These are phyloP conservation scores for Citrus reticulata DNA, from an alignment of 345 rosid genomes.

Conservation along the genomic window DNA sequence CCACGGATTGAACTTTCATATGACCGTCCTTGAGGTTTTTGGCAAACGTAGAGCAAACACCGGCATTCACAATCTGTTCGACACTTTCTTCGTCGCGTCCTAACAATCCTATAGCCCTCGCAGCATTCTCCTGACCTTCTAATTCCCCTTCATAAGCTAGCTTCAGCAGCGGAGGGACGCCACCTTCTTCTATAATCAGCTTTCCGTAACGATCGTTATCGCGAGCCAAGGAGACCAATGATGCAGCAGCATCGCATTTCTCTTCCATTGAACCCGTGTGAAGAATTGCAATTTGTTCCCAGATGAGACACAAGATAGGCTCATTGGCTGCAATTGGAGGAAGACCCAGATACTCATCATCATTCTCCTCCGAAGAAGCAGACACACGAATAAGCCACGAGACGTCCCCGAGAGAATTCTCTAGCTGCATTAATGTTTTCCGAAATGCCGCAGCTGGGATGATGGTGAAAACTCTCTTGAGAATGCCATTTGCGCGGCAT, in stretches of 20 bases:
- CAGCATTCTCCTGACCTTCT: conserved; percentile 83
- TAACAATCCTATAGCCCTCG: conserved; percentile 69
- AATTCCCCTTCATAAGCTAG: conserved; percentile 67
- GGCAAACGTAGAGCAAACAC: conserved; percentile 69
- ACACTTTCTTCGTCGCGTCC: conserved; percentile 76
- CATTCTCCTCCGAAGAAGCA: conserved; percentile 49
- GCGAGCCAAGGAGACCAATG: conserved; percentile 71
- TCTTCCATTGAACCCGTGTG: conserved; percentile 58
- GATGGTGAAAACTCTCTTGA: conserved; percentile 73
- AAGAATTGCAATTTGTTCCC: conserved; percentile 85
- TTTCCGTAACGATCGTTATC: conserved; percentile 74
- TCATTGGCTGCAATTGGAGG: conserved; percentile 89
- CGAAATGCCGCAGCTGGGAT: conserved; percentile 79
- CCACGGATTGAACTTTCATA: conserved; percentile 69
- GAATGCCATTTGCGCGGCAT: conserved; percentile 62
- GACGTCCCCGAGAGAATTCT: conserved; percentile 76
- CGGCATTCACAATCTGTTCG: conserved; percentile 72
- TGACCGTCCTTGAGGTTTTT: conserved; percentile 80
- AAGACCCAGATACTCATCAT: conserved; percentile 63
- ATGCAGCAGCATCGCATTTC: conserved; percentile 71
- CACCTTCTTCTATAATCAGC: conserved; percentile 86
- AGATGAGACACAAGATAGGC: conserved; percentile 75
- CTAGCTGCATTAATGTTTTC: conserved; percentile 60
- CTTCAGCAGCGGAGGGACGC: conserved; percentile 71
- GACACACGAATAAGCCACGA: conserved; percentile 78